These are phyloP conservation scores for Mrakia hoshinonis DNA, from an alignment of 768 basidiomycete genomes.

Conservation along the genomic window DNA sequence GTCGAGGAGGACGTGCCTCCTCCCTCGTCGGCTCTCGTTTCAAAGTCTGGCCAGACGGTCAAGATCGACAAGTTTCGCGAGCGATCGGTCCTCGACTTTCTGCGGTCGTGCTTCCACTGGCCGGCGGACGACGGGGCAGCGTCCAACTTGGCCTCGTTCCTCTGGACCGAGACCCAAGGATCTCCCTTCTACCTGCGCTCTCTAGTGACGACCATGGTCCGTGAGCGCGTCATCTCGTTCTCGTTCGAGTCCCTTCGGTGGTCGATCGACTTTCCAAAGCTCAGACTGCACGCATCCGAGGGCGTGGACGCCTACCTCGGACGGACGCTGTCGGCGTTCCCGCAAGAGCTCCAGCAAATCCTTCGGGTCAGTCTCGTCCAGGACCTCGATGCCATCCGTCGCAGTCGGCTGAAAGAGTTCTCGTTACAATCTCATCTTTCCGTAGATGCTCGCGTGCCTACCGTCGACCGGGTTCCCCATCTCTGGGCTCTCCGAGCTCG, in stretches of 20 bases:
- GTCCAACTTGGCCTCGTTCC: conserved; percentile 6
- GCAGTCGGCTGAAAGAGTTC: too few species aligned
- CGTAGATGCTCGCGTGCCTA: conserved; percentile 19
- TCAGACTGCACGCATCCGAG: background rate
- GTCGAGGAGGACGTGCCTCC: conserved; percentile 15
- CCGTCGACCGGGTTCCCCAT: conserved; percentile 11
- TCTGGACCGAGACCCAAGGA: conserved; percentile 10
- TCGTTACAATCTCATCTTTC: background rate
- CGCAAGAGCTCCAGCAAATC: background rate
- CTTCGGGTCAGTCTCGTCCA: conserved; percentile 15
- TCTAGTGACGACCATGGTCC: background rate
- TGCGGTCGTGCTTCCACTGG: conserved; percentile 11
- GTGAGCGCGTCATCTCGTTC: background rate
- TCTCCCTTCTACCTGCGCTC: conserved; percentile 10
- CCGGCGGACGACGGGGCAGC: background rate
- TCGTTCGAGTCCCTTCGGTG: background rate
- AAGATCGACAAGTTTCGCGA: background rate
- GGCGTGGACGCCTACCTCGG: conserved; percentile 6
- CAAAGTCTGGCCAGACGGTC: background rate
- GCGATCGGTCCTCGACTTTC: conserved; percentile 3
- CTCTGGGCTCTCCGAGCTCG: background rate
- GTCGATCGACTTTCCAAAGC: conserved; percentile 2
- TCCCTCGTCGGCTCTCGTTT: background rate
- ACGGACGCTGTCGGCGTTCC: background rate
- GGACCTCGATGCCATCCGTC: too few species aligned